Conservation (phyloP, 2,329 filamentous ascomycete genomes). For the Diaporthe eres region DNA sequence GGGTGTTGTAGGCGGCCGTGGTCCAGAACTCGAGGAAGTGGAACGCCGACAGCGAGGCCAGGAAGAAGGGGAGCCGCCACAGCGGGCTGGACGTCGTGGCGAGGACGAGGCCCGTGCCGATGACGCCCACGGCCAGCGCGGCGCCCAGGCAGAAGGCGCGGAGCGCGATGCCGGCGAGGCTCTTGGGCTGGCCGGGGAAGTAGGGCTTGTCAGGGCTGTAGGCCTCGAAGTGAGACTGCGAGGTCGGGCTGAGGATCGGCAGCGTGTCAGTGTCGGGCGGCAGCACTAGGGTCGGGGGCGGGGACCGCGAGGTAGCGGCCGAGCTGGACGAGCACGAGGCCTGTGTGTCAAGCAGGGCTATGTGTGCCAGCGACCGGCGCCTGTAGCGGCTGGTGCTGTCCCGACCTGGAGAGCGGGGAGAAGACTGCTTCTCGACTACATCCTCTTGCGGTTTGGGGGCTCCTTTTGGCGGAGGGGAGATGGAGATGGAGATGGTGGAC, state of each 20-base stretch:
- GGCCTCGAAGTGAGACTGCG: conserved; percentile 45
- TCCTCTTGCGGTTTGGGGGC: conserved; percentile 2
- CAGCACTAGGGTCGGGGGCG: conserved; percentile 9
- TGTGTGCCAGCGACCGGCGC: conserved; percentile 38
- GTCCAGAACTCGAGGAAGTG: conserved; percentile 98
- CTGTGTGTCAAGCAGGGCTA: conserved; percentile 40
- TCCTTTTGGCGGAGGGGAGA: conserved; percentile 32
- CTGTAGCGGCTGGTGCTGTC: conserved; percentile 38
- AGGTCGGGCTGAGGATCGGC: conserved; percentile 49
- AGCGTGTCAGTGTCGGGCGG: conserved; percentile 43
- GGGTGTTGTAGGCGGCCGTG: conserved; percentile 87
- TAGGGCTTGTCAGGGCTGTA: conserved; percentile 50
- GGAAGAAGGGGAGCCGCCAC: conserved; percentile 78
- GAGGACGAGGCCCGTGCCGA: conserved; percentile 52
- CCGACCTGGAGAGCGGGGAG: conserved; percentile 27
- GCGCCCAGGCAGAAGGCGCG: conserved; percentile 69
- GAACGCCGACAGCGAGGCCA: conserved; percentile 80
- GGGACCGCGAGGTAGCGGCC: conserved; percentile 31
- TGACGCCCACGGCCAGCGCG: conserved; percentile 54
- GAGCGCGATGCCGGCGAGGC: conserved; percentile 71
- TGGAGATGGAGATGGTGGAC: conserved; percentile 14
- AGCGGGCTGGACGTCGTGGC: conserved; percentile 59
- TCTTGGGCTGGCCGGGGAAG: conserved; percentile 65
- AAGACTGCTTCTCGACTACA: conserved; percentile 20
- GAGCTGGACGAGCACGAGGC: conserved; percentile 11